Evolutionary conservation across 345 rosid genomes (phyloP).

Genomic region (Tarenaya hassleriana): DNA sequence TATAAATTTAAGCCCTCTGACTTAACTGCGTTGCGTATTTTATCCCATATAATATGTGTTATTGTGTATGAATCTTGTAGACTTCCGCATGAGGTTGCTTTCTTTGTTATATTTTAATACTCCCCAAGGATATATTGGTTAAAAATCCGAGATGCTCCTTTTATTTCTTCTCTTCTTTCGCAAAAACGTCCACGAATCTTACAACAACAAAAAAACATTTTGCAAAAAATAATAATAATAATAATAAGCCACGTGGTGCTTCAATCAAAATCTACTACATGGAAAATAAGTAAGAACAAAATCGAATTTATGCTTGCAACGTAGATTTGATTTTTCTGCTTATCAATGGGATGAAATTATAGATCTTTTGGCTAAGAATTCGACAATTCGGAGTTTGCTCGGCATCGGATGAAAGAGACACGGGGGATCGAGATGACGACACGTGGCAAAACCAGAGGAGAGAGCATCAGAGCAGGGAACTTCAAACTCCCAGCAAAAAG

Average conservation of each 20-base stretch:
- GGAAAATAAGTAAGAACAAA: too few species aligned
- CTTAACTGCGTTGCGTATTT: conserved; percentile 23
- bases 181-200: too few species aligned
- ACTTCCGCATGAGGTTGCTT: conserved; percentile 24
- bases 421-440: too few species aligned
- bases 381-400: background rate
- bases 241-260: too few species aligned
- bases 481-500: conserved; percentile 37
- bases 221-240: too few species aligned
- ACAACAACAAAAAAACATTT: too few species aligned
- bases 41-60: background rate
- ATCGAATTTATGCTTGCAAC: too few species aligned
- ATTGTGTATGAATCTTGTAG: conserved; percentile 2
- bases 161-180: conserved; percentile 3
- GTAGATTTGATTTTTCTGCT: too few species aligned
- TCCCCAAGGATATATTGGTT: conserved; percentile 22
- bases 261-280: too few species aligned
- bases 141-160: conserved; percentile 18
- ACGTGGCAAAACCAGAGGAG: conserved; percentile 32
- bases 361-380: background rate
- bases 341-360: too few species aligned
- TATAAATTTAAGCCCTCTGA: too few species aligned
- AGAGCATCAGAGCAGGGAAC: conserved; percentile 44
- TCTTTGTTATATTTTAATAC: conserved; percentile 21
- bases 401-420: background rate